Evolutionary conservation across 2,329 filamentous ascomycete species (phyloP), one percentile per base, ranked within the genome.

Genomic region (Aspergillus melleus): DNA sequence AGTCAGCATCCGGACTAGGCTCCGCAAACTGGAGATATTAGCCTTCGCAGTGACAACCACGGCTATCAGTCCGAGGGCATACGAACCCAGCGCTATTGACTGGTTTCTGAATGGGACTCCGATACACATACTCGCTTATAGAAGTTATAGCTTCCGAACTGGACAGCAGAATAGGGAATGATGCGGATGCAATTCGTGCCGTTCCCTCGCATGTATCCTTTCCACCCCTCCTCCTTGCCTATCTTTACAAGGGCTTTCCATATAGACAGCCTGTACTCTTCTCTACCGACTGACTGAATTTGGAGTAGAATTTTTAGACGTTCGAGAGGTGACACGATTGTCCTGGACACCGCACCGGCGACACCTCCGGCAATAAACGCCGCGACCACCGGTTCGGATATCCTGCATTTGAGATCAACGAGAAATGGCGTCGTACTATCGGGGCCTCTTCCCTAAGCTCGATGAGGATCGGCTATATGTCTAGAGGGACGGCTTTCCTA

Each of bases 131-230:
- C 93, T 80, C 88, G 86, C 78, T 96, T 97, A 80, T 99, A 99
- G 67, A 98, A 87, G 75, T 96, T 98, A 81, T 98, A 99, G 73
- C 92, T 96, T 68, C 94, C 94, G 77, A 99, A 99, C 73, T 99
- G 95, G 46, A 98, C 95, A 11, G 95, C 95, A 53, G 94, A 98
- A 77, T 99, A 99, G 4, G 95, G 95, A 55, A 99, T 92, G 67
- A 99, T 99, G 63, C 95, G 91, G 70, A 99, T 91, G 82, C 95
- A 99, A 77, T 99, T 99, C 62, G 93, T 97, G 64, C 95, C 95
- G 75, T 99, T 99, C 55, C 95, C 95, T 66, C 92, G 88, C 93
- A 99, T 96, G 77, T 98, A 96, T 0, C 95, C 95, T 75, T 88
- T 88, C 92, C 93, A 98, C 57, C 95, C 95, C 78, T 99, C 95